Evolutionary conservation across 2,329 filamentous ascomycete species (phyloP), one percentile per base, ranked within the genome.

Genomic region (Cylindrodendrum hubeiense): DNA sequence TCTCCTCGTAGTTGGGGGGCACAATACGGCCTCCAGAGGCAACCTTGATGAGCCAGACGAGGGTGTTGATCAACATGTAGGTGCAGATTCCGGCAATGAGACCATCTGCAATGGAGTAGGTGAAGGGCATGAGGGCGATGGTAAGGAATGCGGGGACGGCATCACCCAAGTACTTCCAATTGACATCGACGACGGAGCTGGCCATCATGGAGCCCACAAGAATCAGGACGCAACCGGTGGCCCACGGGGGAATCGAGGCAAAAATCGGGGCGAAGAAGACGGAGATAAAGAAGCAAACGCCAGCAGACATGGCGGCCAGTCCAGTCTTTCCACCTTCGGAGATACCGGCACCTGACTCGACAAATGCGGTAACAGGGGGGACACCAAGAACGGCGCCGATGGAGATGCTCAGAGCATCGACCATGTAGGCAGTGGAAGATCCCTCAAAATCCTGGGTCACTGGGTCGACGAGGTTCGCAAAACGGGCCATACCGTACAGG

Each of bases 181-280:
- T 97, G 83, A 97, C 95, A 68, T 96, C 91, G 17, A 88, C 88
- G 13, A 92, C 92, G 1, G 92, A 87, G 66, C 89, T 87, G 61
- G 91, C 89, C 94, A 97, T 97, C 86, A 97, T 91, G 21, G 90
- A 90, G n/a, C 94, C 94, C 59, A 97, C 93, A 41, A 97, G 89
- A 71, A 97, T 86, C 26, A 97, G 86, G n/a, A 94, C 94, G 77
- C 92, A 94, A 51, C 94, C 94, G 0, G 94, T 97, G 3, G 94
- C 94, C 93, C 93, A 97, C 0, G 93, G 91, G 5, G 94, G 94
- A 63, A 97, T 96, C 0, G 92, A 95, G 10, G 94, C 93, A 75
- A 97, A 97, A 62, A 97, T 95, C 0, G 94, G 94, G 0, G 94
- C 93, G 77, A 97, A 97, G 85, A 97, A 97, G 66, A 97, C 87